Percentiles rank a stretch among this genome's conserved stretches.
Conservation (phyloP, 2,329 filamentous ascomycete species). For the Fusarium sp. region DNA sequence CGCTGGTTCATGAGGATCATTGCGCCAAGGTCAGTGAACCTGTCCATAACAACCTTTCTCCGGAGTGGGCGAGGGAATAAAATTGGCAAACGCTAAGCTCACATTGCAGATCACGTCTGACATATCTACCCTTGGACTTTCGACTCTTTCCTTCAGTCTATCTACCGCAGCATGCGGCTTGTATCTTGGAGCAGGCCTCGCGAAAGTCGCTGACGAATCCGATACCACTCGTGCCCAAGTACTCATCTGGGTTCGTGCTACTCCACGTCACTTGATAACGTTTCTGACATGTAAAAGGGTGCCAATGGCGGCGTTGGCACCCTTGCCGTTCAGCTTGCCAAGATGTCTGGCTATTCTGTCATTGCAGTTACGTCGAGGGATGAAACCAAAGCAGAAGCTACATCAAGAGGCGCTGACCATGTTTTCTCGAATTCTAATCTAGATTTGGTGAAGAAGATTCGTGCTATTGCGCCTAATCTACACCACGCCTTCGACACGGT, state of each 20-base stretch:
- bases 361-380: background rate
- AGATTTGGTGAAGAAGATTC: background rate
- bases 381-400: background rate
- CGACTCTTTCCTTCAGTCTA: background rate
- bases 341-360: background rate
- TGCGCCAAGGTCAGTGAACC: background rate
- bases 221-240: background rate
- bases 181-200: background rate
- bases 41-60: background rate
- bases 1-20: background rate
- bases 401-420: background rate
- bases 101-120: background rate
- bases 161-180: background rate
- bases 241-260: background rate
- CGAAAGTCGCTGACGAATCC: background rate
- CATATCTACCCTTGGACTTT: background rate
- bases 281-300: background rate
- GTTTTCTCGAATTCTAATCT: background rate
- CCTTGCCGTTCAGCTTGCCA: background rate
- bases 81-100: too few relatives aligned
- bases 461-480: background rate
- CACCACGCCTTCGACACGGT: background rate
- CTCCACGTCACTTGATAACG: rapidly evolving
- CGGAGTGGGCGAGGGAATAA: too few relatives aligned
- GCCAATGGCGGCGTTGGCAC: background rate